Conservation (phyloP, 2,329 filamentous ascomycete species). For the Ophiocordyceps sinensis region DNA sequence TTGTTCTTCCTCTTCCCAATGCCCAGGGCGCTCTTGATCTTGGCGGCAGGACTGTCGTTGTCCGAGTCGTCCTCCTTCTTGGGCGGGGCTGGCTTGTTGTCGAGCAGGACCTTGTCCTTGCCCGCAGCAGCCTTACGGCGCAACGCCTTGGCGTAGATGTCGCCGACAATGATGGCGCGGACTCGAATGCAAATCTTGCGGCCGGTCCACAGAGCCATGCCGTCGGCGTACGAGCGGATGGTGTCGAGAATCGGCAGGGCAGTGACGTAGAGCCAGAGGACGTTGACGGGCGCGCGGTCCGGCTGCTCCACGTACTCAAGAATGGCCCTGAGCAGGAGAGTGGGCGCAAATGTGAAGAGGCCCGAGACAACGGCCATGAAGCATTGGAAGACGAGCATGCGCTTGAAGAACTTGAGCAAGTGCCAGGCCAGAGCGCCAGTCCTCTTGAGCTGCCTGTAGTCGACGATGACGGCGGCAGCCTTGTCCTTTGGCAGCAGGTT, state of each 20-base stretch:
- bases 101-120: constrained; percentile 58
- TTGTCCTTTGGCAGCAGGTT: constrained; percentile 82
- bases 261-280: constrained; percentile 92
- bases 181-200: constrained; percentile 88
- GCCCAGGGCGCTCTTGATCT: constrained; percentile 42
- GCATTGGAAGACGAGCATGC: constrained; percentile 61
- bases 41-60: constrained; percentile 28
- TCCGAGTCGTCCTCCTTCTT: constrained; percentile 17
- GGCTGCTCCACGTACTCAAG: constrained; percentile 88
- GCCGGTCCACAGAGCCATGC: constrained; percentile 82
- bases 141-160: constrained; percentile 92
- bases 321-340: constrained; percentile 78
- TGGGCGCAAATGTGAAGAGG: constrained; percentile 80
- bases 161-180: constrained; percentile 88
- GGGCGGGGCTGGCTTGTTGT: constrained; percentile 24
- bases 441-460: constrained; percentile 77
- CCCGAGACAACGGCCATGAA: constrained; percentile 67
- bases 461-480: constrained; percentile 61
- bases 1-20: constrained; percentile 44
- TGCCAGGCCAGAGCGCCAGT: constrained; percentile 68
- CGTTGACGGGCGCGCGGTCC: constrained; percentile 59
- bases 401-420: constrained; percentile 71
- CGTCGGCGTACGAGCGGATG: constrained; percentile 68
- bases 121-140: constrained; percentile 76
- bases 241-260: constrained; percentile 73